Evolutionary conservation across 352 stramenopile genomes (phyloP).

Genomic region (Discostella stelligera): DNA sequence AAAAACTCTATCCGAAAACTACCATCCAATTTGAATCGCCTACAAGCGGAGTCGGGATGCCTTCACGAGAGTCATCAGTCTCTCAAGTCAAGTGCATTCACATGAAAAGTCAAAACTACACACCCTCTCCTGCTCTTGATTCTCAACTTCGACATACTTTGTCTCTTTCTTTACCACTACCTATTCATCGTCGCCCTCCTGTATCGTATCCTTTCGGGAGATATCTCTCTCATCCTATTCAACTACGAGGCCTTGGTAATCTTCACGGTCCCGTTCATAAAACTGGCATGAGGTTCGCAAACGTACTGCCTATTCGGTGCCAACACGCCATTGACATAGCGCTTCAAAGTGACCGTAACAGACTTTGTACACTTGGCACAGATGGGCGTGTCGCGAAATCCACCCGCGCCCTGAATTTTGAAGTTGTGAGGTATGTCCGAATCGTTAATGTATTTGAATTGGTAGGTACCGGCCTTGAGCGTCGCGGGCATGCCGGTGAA

Average conservation of each 20-base stretch:
- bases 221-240: neutral
- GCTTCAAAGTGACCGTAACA: conserved; percentile 1
- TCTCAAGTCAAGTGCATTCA: too few species aligned
- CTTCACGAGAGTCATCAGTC: too few species aligned
- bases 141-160: too few species aligned
- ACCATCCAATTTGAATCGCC: too few species aligned
- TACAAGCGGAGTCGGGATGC: too few species aligned
- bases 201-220: too few species aligned
- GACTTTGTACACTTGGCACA: neutral
- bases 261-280: conserved; percentile 7
- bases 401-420: neutral
- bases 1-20: too few species aligned
- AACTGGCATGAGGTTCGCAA: neutral
- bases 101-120: too few species aligned
- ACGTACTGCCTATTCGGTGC: conserved; percentile 1
- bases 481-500: conserved; percentile 2
- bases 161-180: too few species aligned
- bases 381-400: neutral
- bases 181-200: too few species aligned
- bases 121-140: too few species aligned
- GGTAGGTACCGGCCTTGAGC: conserved; percentile 2
- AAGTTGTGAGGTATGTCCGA: neutral
- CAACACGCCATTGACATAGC: neutral
- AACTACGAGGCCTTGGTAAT: neutral
- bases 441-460: conserved; percentile 9